A percentile compares a stretch with the other conserved stretches of the same genome.
phyloP scores from a whole-genome alignment of 2,329 filamentous ascomycete species.

The Chaetomiaceae sp. region DNA sequence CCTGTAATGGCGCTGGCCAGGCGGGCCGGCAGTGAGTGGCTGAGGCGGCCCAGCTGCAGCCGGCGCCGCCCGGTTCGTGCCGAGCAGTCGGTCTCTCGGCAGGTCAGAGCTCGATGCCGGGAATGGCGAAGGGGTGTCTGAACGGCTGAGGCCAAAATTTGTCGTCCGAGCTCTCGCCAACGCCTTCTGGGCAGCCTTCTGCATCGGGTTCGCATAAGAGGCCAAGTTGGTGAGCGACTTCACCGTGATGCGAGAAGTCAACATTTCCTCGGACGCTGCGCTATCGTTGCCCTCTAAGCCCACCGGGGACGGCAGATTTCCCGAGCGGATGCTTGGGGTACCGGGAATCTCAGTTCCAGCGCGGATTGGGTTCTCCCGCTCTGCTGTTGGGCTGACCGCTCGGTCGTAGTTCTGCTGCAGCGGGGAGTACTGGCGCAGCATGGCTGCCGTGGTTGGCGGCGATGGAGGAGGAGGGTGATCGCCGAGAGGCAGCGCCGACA shows the following conservation, averaged over 20 bases:
- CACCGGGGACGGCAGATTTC: conserved; percentile 22
- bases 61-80: conserved; percentile 13
- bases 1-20: conserved; percentile 45
- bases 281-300: conserved; percentile 25
- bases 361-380: conserved; percentile 2
- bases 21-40: conserved; percentile 49
- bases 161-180: conserved; percentile 28
- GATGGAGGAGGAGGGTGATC: conserved; percentile 22
- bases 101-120: conserved; percentile 10
- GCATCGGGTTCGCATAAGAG: conserved; percentile 50
- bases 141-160: conserved; percentile 17
- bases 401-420: conserved; percentile 51
- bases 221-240: conserved; percentile 49
- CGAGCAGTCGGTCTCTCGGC: conserved; percentile 10
- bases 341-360: conserved; percentile 11
- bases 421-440: conserved; percentile 40
- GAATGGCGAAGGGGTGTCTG: conserved; percentile 15
- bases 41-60: conserved; percentile 38
- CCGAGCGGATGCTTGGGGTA: conserved; percentile 26
- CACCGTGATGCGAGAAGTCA: conserved; percentile 33
- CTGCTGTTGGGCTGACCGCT: conserved; percentile 37
- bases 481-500: conserved; percentile 33
- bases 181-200: conserved; percentile 44
- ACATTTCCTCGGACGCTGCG: conserved; percentile 27
- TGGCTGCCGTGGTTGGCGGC: conserved; percentile 20